Evolutionary conservation across 2,329 filamentous ascomycete genomes (phyloP).

Genomic region (Apiospora pterosperma): DNA sequence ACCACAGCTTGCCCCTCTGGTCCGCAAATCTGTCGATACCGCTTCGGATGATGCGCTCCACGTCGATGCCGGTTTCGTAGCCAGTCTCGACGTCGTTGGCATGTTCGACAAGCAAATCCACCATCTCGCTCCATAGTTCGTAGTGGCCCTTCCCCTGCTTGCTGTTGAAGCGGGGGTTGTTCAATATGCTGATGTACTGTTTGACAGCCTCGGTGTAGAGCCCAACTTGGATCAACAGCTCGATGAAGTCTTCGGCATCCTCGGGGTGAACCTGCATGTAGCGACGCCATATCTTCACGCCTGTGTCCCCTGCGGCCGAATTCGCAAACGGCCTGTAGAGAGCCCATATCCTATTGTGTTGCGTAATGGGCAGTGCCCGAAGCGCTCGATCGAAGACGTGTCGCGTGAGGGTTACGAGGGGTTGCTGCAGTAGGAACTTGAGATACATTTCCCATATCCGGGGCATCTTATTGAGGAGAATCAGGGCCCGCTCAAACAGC

Average conservation of each 20-base stretch:
- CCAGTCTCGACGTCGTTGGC: constrained; percentile 81
- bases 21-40: constrained; percentile 89
- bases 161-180: constrained; percentile 86
- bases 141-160: constrained; percentile 94
- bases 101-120: constrained; percentile 88
- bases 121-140: constrained; percentile 97
- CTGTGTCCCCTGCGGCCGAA: constrained; percentile 84
- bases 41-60: constrained; percentile 88
- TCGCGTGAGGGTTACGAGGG: constrained; percentile 82
- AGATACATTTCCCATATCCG: constrained; percentile 98
- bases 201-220: constrained; percentile 89
- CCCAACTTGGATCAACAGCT: constrained; percentile 75
- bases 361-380: constrained; percentile 85
- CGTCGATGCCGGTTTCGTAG: constrained; percentile 79
- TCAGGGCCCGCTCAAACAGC: constrained; percentile 87
- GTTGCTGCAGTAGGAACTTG: constrained; percentile 83
- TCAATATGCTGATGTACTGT: constrained; percentile 86
- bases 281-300: constrained; percentile 87
- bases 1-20: constrained; percentile 93
- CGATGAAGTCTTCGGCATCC: constrained; percentile 91
- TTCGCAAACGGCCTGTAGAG: constrained; percentile 89
- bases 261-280: constrained; percentile 98
- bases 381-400: constrained; percentile 89
- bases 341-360: constrained; percentile 94
- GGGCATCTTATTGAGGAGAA: constrained; percentile 98